Evolutionary conservation across 805 yeast genomes (phyloP), one percentile per base, ranked within the genome.

Genomic region (Starmera quercuum): DNA sequence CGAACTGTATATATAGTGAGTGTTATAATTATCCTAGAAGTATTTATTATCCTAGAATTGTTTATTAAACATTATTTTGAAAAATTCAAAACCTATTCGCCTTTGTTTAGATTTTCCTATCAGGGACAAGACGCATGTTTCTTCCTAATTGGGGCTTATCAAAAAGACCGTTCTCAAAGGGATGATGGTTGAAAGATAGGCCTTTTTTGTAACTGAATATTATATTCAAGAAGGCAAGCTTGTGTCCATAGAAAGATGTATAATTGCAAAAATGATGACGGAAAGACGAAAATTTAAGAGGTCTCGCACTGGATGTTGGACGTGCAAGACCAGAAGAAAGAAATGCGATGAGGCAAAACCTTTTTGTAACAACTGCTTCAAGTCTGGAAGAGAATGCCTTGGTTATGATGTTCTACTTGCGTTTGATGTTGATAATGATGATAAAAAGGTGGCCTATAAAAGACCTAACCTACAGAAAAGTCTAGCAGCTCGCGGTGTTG

Each of bases 261-360:
- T n/a, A n/a, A n/a, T 20, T 6, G 41, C 14, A 20, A 40, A 44
- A 11, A 25, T 43, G 46, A 34, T 33, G 34, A 34, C 41, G n/a
- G n/a, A n/a, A n/a, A n/a, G n/a, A n/a, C n/a, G 10, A 10, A 23
- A 23, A 14, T n/a, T 23, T 9, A 6, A 23, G 13, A 23, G 49
- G 44, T 28, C 26, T 12, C 47, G 74, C 37, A 66, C 64, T 6
- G 75, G 75, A 0, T 69, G 75, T 40, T 63, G 71, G 60, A 68
- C 71, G 3, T 69, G 75, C 45, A 68, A 68, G 39, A 56, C 54
- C 51, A 72, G 72, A 44, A 61, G 83, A 28, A 61, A 75, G 36
- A 78, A 78, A 51, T 78, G 85, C 54, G 84, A 76, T 47, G 85
- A 78, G 48, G 63, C 71, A 17, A 76, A 78, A 45, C 85, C 85